phyloP scores from a whole-genome alignment of 331 rosid genomes.

The Malus hybrid region DNA sequence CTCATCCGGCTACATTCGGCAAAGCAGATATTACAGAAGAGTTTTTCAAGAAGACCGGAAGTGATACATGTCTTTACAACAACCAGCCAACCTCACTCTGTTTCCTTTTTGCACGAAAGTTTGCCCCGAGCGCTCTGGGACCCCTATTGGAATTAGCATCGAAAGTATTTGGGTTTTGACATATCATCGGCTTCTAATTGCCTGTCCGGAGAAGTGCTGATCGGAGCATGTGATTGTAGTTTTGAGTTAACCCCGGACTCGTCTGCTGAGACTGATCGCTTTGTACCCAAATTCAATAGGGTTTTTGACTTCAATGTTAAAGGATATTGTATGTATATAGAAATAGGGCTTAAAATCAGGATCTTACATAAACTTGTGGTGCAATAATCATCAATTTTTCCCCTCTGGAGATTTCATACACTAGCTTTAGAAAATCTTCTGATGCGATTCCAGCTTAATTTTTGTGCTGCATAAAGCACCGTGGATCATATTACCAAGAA shows the following conservation, averaged over 20 bases:
- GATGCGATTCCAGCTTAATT: not conserved
- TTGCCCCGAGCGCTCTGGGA: slow-evolving; percentile 83
- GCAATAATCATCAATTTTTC: slow-evolving; percentile 11
- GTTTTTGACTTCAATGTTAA: slow-evolving; percentile 25
- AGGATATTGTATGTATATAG: slow-evolving; percentile 28
- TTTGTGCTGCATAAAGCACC: not conserved
- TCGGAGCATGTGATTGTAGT: slow-evolving; percentile 22
- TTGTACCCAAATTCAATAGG: slow-evolving; percentile 1
- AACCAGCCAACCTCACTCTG: slow-evolving; percentile 75
- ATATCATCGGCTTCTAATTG: slow-evolving; percentile 16
- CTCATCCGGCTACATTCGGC: slow-evolving; percentile 97
- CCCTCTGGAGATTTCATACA: not conserved
- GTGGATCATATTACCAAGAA: not conserved
- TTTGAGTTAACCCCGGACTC: slow-evolving; percentile 20
- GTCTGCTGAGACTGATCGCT: slow-evolving; percentile 17
- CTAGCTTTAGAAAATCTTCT: not conserved
- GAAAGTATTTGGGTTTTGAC: slow-evolving; percentile 61
- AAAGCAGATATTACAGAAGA: slow-evolving; percentile 68
- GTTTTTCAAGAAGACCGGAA: slow-evolving; percentile 56
- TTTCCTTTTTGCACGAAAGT: slow-evolving; percentile 87
- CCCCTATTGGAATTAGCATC: slow-evolving; percentile 67
- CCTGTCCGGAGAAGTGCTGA: slow-evolving; percentile 13
- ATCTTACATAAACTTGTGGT: slow-evolving; percentile 21
- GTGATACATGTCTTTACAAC: slow-evolving; percentile 66
- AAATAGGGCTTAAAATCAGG: slow-evolving; percentile 22